phyloP scores from a whole-genome alignment of 2,329 filamentous ascomycete species.

The Penicillium sp. region DNA sequence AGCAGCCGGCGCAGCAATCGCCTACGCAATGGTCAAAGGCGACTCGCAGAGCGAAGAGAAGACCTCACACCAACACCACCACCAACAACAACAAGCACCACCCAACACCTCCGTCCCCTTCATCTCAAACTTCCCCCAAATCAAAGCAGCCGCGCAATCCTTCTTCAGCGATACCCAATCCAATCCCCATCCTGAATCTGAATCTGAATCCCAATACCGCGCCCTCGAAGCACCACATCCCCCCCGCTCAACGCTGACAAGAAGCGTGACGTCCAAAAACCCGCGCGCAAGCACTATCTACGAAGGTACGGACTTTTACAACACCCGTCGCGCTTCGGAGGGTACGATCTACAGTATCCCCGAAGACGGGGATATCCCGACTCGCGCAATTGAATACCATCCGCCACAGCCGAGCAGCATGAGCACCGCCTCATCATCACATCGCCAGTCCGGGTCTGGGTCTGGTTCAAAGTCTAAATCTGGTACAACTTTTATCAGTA shows the following conservation, averaged over 20 bases:
- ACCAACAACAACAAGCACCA: too few species aligned
- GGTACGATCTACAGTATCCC: constrained; percentile 37
- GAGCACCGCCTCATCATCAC: constrained; percentile 22
- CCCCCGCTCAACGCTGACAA: constrained; percentile 31
- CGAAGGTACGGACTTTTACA: constrained; percentile 37
- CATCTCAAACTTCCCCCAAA: constrained; percentile 26
- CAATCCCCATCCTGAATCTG: too few species aligned
- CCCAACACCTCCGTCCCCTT: constrained; percentile 23
- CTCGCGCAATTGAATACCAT: constrained; percentile 41
- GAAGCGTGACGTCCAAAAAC: constrained; percentile 40
- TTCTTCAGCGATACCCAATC: constrained; percentile 8
- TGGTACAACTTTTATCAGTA: constrained; percentile 44
- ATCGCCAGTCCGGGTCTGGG: constrained; percentile 27
- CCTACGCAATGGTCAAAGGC: constrained; percentile 68
- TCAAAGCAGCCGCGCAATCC: constrained; percentile 23
- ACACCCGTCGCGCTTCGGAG: constrained; percentile 36
- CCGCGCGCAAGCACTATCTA: constrained; percentile 42
- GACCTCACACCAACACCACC: constrained; percentile 16
- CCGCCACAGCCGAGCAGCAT: too few species aligned
- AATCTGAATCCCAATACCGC: constrained; percentile 17
- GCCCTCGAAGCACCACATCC: constrained; percentile 35
- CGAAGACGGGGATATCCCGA: constrained; percentile 34
- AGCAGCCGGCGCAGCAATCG: constrained; percentile 70
- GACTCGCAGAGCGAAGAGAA: constrained; percentile 41
- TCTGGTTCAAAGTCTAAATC: constrained; percentile 20